Evolutionary conservation across 2,329 filamentous ascomycete genomes (phyloP).

Genomic region (Thelonectria discophora): DNA sequence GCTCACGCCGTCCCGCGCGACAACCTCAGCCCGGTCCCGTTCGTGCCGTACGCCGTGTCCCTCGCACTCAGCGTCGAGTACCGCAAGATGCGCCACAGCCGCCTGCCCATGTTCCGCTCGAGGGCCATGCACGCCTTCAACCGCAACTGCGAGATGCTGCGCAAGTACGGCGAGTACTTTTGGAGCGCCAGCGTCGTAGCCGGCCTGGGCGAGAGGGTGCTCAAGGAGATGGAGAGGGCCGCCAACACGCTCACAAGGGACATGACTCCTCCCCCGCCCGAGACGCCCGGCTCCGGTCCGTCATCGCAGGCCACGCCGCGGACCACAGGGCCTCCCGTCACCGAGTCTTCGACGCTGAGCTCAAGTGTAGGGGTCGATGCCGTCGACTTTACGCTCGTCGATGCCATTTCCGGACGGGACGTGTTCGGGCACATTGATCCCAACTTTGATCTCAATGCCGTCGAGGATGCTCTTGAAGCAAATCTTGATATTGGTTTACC

Average conservation of each 20-base stretch:
- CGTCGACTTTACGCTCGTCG: conserved; percentile 54
- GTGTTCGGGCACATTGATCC: conserved; percentile 65
- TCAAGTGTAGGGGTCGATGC: conserved; percentile 45
- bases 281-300: conserved; percentile 34
- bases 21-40: conserved; percentile 62
- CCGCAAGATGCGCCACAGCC: conserved; percentile 70
- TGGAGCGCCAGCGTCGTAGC: conserved; percentile 65
- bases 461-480: conserved; percentile 63
- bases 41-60: conserved; percentile 69
- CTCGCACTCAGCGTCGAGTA: conserved; percentile 70
- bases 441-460: conserved; percentile 61
- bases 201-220: conserved; percentile 62
- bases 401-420: conserved; percentile 59
- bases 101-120: conserved; percentile 65
- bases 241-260: conserved; percentile 56
- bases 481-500: conserved; percentile 64
- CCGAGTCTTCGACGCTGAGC: conserved; percentile 42
- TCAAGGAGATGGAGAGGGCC: conserved; percentile 65
- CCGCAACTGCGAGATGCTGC: conserved; percentile 62
- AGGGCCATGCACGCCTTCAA: conserved; percentile 65
- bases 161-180: conserved; percentile 64
- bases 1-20: conserved; percentile 63
- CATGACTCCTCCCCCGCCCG: conserved; percentile 39
- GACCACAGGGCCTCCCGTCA: conserved; percentile 29
- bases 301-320: conserved; percentile 22